Evolutionary conservation across 345 rosid genomes (phyloP).

Genomic region (Crucihimalaya himalaica): DNA sequence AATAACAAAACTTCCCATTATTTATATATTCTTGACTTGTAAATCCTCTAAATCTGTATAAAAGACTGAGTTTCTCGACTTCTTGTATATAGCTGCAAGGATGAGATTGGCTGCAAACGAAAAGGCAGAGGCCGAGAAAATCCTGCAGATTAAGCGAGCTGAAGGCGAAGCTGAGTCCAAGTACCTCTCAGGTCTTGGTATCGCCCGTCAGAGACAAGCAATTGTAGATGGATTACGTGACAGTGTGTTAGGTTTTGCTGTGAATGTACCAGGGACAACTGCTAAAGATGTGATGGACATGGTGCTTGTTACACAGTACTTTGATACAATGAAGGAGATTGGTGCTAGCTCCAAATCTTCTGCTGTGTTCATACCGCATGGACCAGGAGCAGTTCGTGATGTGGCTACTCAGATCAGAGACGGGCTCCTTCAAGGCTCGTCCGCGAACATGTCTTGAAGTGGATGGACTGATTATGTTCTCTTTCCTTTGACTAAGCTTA

Average conservation of each 20-base stretch:
- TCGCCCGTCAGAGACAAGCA: conserved; percentile 44
- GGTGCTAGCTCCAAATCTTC: conserved; percentile 42
- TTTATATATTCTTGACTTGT: background rate
- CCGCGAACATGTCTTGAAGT: conserved; percentile 15
- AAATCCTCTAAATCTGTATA: background rate
- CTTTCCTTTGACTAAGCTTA: background rate
- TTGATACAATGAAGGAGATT: conserved; percentile 44
- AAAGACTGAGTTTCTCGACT: background rate
- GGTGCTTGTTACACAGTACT: conserved; percentile 44
- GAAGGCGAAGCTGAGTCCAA: conserved; percentile 47
- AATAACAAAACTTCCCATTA: background rate
- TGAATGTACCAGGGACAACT: conserved; percentile 43
- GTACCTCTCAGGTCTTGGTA: conserved; percentile 42
- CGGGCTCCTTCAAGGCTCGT: conserved; percentile 41
- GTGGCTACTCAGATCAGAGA: conserved; percentile 46
- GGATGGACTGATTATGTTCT: background rate
- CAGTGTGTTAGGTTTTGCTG: conserved; percentile 42
- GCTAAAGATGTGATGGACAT: conserved; percentile 47
- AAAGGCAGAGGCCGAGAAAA: conserved; percentile 46
- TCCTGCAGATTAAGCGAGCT: conserved; percentile 43
- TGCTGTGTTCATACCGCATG: conserved; percentile 45
- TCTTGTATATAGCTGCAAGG: conserved; percentile 40
- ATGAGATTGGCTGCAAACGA: conserved; percentile 44
- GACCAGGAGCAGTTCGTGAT: conserved; percentile 46
- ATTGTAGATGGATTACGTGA: conserved; percentile 42